Evolutionary conservation across 805 yeast genomes (phyloP), one percentile per base, ranked within the genome.

Genomic region (Saccharomycopsis olivae): DNA sequence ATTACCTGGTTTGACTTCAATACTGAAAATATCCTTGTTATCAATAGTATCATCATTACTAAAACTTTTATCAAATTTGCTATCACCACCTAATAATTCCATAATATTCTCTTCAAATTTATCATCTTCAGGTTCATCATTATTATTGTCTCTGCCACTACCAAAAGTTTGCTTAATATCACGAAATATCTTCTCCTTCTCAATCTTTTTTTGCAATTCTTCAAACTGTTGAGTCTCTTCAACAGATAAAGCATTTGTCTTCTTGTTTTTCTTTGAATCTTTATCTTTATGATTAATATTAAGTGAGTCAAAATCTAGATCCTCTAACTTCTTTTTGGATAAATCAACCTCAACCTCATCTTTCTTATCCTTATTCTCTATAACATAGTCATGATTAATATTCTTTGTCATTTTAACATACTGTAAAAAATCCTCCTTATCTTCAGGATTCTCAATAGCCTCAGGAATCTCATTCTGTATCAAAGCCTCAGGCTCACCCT

Each of bases 141-240:
- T 5, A 32, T 11, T 34, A 8, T 39, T 44, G 18, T 39, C 13
- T 2, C 5, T 15, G 6, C 24, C 24, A 9, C n/a, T 18, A n/a
- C n/a, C n/a, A 20, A 46, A 47, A 29, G 43, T 52, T 14, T 36
- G 15, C 37, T 46, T 48, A 13, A 48, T 34, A 10, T 39, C 36
- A 19, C 43, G 38, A 11, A 48, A 43, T 17, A 50, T 29, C 28
- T 53, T 56, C 34, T 41, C 47, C 24, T 52, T 48, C 18, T 51
- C 45, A 2, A 51, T 49, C 27, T 50, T 50, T 20, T 48, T 40
- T 29, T 54, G 50, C 5, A 55, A 34, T 29, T 49, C 45, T 14
- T 38, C 25, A 32, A 53, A 54, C 33, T 53, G 40, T 19, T 45
- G 34, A 14, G 23, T 41, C 31, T 57, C 61, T 13, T 48, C 47